phyloP scores from a whole-genome alignment of 768 basidiomycete species.

The Albatrellus ellisii region DNA sequence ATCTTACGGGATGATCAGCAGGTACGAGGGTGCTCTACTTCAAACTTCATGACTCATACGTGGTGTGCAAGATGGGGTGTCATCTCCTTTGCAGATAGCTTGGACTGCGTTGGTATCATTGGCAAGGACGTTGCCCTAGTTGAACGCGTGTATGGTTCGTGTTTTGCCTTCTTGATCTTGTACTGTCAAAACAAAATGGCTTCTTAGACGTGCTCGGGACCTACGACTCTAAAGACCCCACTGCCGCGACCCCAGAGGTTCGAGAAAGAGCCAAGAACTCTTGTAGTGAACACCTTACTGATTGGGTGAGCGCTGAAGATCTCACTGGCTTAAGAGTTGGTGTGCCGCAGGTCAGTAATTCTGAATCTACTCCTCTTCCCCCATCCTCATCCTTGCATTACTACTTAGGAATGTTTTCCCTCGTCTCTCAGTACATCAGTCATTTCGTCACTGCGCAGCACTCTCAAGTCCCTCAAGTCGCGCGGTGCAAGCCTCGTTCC shows the following conservation, averaged over 20 bases:
- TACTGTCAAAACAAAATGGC: not conserved
- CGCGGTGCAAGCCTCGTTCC: slow-evolving; percentile 58
- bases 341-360: slow-evolving; percentile 47
- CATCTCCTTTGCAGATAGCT: slow-evolving; percentile 85
- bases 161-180: not conserved
- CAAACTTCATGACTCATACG: not conserved
- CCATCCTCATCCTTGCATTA: not conserved
- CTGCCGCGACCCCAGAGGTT: slow-evolving; percentile 35
- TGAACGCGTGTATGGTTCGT: slow-evolving; percentile 50
- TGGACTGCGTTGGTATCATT: slow-evolving; percentile 89
- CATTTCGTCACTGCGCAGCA: slow-evolving; percentile 28
- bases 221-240: slow-evolving; percentile 65
- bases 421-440: slow-evolving; percentile 40
- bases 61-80: slow-evolving; percentile 66
- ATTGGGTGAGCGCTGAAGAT: slow-evolving; percentile 4
- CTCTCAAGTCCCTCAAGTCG: slow-evolving; percentile 28
- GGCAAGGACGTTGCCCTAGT: slow-evolving; percentile 38
- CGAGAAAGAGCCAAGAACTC: slow-evolving; percentile 23
- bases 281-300: slow-evolving; percentile 3
- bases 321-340: slow-evolving; percentile 56
- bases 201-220: slow-evolving; percentile 21
- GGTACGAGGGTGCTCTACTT: slow-evolving; percentile 30
- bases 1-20: slow-evolving; percentile 83
- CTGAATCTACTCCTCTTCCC: not conserved
- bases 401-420: slow-evolving; percentile 83